Evolutionary conservation across 306 rosid species (phyloP), one percentile per base, ranked within the genome.

Genomic region (Bauhinia variegata): DNA sequence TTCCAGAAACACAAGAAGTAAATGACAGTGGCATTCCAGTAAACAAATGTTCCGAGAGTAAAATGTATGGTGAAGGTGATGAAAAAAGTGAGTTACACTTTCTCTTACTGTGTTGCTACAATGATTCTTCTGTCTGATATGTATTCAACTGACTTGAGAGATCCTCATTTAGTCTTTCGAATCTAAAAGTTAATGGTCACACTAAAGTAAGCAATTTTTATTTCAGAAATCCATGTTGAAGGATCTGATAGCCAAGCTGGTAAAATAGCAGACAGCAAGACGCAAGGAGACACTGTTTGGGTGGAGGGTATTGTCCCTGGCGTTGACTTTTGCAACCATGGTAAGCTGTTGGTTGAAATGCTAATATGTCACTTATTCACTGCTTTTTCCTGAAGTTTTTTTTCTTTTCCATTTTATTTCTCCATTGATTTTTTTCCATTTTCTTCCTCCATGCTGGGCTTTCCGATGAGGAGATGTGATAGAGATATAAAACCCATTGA

Each of bases 231-330:
- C 46, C 76, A 85, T 75, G 79, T 70, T 76, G 54, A 69, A 58
- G 57, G 65, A 62, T 63, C 39, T 48, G 75, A 80, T 62, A 73
- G 52, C 72, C 81, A 73, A 70, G 78, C 68, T 70, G 60, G 66
- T 65, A 82, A 72, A 82, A 80, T 31, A 65, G 53, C 80, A 33
- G 63, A 74, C 67, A 68, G 23, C 39, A 60, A 84, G 28, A 41
- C 44, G 2, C 78, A 79, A 73, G 83, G 68, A 64, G 92, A 79
- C 68, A 85, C 82, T 63, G 82, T 93, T 51, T 93, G 95, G 88
- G 99, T 90, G 69, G 97, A 93, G 85, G 99, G 99, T 79, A 96
- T 90, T 86, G 95, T 90, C 61, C 99, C 99, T 43, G 99, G 90
- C 60, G 82, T 93, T 78, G 99, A 93, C 82, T 90, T 93, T 73